Conservation (phyloP, 2,329 filamentous ascomycete species). For the Sarocladium oryzae region DNA sequence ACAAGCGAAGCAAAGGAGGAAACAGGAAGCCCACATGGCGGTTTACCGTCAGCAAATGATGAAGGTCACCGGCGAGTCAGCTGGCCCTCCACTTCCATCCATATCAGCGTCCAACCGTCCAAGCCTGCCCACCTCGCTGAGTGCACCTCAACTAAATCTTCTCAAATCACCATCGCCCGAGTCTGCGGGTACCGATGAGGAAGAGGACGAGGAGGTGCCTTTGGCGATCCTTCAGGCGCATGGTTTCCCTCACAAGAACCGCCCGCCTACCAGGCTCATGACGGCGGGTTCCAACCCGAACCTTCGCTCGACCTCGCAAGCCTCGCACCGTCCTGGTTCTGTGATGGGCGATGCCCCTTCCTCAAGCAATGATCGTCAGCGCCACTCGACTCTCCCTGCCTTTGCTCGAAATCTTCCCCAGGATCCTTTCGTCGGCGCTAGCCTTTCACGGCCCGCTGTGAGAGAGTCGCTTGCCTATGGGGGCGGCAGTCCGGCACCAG, state of each 20-base stretch:
- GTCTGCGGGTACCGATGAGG: slow-evolving; percentile 59
- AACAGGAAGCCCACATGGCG: slow-evolving; percentile 84
- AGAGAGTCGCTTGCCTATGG: slow-evolving; percentile 70
- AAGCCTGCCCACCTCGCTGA: slow-evolving; percentile 50
- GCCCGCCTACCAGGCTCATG: slow-evolving; percentile 63
- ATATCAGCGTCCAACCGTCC: slow-evolving; percentile 35
- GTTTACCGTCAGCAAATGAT: slow-evolving; percentile 94
- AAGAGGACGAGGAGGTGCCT: slow-evolving; percentile 86
- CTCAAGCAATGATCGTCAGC: slow-evolving; percentile 20
- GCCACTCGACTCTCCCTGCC: slow-evolving; percentile 55
- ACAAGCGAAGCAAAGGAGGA: slow-evolving; percentile 68
- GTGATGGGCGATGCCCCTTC: slow-evolving; percentile 43
- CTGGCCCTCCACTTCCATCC: slow-evolving; percentile 20
- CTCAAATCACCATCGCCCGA: slow-evolving; percentile 30
- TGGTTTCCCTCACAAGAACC: slow-evolving; percentile 74
- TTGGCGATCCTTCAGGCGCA: slow-evolving; percentile 82
- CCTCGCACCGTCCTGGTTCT: slow-evolving; percentile 48
- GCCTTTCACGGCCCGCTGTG: slow-evolving; percentile 64
- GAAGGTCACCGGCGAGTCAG: slow-evolving; percentile 76
- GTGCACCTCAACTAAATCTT: slow-evolving; percentile 52
- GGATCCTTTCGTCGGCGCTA: slow-evolving; percentile 78
- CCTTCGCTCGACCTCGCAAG: slow-evolving; percentile 48
- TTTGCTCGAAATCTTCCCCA: slow-evolving; percentile 78
- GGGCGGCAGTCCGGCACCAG: slow-evolving; percentile 41
- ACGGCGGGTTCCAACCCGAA: slow-evolving; percentile 65